Evolutionary conservation across 1,284 basidiomycete genomes (phyloP), one percentile per base, ranked within the genome.

Genomic region (Takashimella koratensis): DNA sequence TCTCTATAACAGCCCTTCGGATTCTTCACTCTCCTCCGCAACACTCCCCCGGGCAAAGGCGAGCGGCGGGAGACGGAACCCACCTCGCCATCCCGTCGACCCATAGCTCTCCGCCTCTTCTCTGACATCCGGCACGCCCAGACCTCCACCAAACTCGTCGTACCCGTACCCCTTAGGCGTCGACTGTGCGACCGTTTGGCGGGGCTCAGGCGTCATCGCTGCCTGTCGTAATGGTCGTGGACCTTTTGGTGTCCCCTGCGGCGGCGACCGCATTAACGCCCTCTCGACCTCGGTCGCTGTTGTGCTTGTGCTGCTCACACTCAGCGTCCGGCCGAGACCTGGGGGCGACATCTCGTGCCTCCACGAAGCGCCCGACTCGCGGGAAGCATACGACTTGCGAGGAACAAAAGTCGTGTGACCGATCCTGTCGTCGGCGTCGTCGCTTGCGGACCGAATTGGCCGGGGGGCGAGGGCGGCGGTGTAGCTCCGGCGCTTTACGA

Each of bases 391-490:
- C 1, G 46, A 48, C 11, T 45, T 40, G 25, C 16, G 23, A 26
- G 30, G 30, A 36, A n/a, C 24, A 3, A 12, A 16, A 27, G 36
- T 12, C 25, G 24, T 47, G 22, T 22, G 21, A 24, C 22, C 26
- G 16, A 30, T 21, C 22, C 30, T 24, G 20, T 39, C 47, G 41
- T 46, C 5, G 19, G 47, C 26, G 13, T 65, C 63, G 45, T 61
- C 52, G 4, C 56, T 59, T 0, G 44, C 36, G 4, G 51, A 51
- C 13, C 62, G 56, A 12, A 45, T 30, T 3, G 52, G 43, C 8
- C 63, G 52, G 27, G 66, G 62, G 3, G 63, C 67, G 12, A 72
- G 54, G 5, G 68, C 68, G 4, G 64, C 24, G 5, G 70, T 70
- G 53, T 72, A 70, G 20, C 60, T 65, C 39, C 54, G 53, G 36